Percentiles rank a stretch among this genome's conserved stretches.
phyloP scores from a whole-genome alignment of 495 filamentous ascomycete species.

The Neurospora sp. region DNA sequence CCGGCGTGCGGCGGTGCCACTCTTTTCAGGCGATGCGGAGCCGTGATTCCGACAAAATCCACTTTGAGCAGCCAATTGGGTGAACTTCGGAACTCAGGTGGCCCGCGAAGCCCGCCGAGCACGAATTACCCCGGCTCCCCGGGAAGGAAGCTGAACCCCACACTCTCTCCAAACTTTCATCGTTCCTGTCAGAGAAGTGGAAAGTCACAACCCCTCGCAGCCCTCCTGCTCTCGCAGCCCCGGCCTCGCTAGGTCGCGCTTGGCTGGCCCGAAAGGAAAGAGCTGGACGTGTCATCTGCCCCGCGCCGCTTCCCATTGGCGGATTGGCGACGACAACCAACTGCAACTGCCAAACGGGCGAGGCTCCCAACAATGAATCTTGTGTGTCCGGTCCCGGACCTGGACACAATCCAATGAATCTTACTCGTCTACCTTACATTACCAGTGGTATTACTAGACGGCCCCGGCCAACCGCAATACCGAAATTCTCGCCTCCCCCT shows the following conservation, averaged over 20 bases:
- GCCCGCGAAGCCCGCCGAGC: neutral
- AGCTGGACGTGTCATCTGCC: neutral
- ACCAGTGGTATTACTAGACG: neutral
- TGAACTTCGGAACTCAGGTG: neutral
- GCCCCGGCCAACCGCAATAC: neutral
- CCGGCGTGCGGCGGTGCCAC: constrained; percentile 23
- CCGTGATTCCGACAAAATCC: constrained; percentile 18
- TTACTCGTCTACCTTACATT: neutral
- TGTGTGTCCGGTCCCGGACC: neutral
- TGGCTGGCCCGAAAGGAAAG: neutral
- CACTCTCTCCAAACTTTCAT: neutral
- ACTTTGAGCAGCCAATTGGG: neutral
- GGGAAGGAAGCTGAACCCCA: neutral
- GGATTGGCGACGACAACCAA: neutral
- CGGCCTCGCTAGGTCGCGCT: neutral
- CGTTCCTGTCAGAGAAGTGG: neutral
- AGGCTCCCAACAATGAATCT: neutral
- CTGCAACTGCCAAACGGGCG: neutral
- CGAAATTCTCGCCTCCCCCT: neutral
- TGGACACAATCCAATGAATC: neutral
- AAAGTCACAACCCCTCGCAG: neutral
- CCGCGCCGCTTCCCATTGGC: neutral
- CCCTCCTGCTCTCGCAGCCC: neutral
- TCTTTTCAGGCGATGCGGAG: constrained; percentile 28
- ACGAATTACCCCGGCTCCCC: neutral